phyloP scores from a whole-genome alignment of 2,329 filamentous ascomycete species.

The Neodidymelliopsis sp. region DNA sequence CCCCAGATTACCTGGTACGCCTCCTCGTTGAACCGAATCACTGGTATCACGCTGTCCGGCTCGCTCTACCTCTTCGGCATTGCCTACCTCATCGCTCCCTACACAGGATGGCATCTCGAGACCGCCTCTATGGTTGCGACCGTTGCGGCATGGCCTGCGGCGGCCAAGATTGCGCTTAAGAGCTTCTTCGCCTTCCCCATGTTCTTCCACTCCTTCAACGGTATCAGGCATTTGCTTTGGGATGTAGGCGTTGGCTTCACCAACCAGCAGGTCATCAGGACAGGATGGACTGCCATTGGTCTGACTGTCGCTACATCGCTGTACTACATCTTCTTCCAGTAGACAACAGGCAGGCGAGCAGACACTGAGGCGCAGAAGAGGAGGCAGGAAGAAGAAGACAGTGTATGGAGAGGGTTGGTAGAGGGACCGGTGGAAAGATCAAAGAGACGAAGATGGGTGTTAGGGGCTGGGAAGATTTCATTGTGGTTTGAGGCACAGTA shows the following conservation, averaged over 20 bases:
- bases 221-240: conserved; percentile 76
- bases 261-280: conserved; percentile 70
- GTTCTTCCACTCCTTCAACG: conserved; percentile 73
- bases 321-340: conserved; percentile 42
- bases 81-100: conserved; percentile 81
- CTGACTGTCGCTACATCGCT: conserved; percentile 55
- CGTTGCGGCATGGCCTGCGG: conserved; percentile 67
- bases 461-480: not conserved
- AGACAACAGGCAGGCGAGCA: conserved; percentile 4
- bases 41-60: conserved; percentile 76
- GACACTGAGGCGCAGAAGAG: not conserved
- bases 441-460: not conserved
- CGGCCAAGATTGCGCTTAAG: conserved; percentile 67
- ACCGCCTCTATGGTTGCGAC: conserved; percentile 68
- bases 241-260: conserved; percentile 68
- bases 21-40: conserved; percentile 81
- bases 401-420: not conserved
- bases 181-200: conserved; percentile 68
- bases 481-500: conserved; percentile 6
- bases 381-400: not conserved
- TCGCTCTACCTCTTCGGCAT: conserved; percentile 80
- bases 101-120: conserved; percentile 75
- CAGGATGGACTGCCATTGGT: conserved; percentile 69
- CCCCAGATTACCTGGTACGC: conserved; percentile 85
- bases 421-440: not conserved